These are phyloP conservation scores for Verbena officinalis DNA, from an alignment of 257 asterid genomes.

Conservation along the genomic window DNA sequence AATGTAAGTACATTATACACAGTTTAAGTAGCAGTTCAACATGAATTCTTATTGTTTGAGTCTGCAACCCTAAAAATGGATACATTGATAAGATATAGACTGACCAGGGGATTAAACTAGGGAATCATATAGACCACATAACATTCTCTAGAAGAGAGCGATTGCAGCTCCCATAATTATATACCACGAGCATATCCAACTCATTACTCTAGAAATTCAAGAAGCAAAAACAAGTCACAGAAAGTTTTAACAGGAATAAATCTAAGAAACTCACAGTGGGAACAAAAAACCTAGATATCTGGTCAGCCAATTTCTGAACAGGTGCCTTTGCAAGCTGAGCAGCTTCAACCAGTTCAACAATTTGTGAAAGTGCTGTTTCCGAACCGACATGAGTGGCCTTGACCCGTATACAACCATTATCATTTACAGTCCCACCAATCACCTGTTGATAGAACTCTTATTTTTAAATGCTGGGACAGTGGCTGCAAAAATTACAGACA, in stretches of 20 bases:
- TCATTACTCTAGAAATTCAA: slow-evolving; percentile 3
- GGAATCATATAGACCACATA: background rate
- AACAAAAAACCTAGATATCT: slow-evolving; percentile 85
- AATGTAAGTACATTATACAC: no score
- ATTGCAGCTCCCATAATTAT: background rate
- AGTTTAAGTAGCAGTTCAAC: no score
- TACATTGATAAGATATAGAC: background rate
- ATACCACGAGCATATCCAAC: slow-evolving; percentile 17
- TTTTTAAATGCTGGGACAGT: slow-evolving; percentile 17
- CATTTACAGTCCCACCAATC: slow-evolving; percentile 96
- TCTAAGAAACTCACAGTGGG: slow-evolving; percentile 70
- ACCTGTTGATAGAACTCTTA: slow-evolving; percentile 52
- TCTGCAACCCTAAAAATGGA: background rate
- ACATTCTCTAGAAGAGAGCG: background rate
- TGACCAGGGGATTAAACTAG: background rate
- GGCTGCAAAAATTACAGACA: background rate
- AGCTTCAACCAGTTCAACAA: slow-evolving; percentile 97
- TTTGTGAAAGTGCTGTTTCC: slow-evolving; percentile 95
- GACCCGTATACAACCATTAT: slow-evolving; percentile 80
- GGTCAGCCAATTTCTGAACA: slow-evolving; percentile 98
- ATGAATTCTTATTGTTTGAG: background rate
- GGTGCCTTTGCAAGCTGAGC: slow-evolving; percentile 99
- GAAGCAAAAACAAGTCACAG: slow-evolving; percentile 4
- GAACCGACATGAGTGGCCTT: slow-evolving; percentile 98
- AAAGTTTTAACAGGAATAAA: slow-evolving; percentile 3